phyloP scores from a whole-genome alignment of 2,329 filamentous ascomycete genomes.

The Cryphonectria naterciae region DNA sequence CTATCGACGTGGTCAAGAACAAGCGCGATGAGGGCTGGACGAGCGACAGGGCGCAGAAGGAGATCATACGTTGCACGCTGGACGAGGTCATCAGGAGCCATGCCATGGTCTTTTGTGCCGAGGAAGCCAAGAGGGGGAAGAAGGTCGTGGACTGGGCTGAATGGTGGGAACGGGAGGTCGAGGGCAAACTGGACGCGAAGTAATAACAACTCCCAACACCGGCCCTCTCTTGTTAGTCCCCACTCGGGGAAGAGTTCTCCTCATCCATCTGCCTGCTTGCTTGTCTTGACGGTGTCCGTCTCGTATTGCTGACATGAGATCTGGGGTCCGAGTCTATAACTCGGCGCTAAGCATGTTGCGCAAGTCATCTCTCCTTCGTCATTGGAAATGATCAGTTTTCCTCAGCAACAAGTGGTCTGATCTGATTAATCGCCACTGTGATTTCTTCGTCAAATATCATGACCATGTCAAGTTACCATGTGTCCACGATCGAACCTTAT shows the following conservation, averaged over 20 bases:
- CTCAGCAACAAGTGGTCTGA: neutral
- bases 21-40: constrained; percentile 69
- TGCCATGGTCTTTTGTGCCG: constrained; percentile 90
- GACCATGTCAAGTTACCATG: neutral
- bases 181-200: constrained; percentile 29
- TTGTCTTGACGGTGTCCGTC: neutral
- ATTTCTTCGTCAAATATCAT: neutral
- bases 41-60: constrained; percentile 72
- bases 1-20: constrained; percentile 79
- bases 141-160: constrained; percentile 73
- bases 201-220: neutral
- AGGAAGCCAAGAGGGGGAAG: constrained; percentile 74
- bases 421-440: neutral
- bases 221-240: neutral
- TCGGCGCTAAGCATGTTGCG: neutral
- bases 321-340: neutral
- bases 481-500: neutral
- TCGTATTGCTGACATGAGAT: constrained; percentile 1
- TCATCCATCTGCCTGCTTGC: neutral
- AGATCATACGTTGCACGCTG: constrained; percentile 78
- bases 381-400: neutral
- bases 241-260: neutral
- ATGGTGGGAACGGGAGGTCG: constrained; percentile 72
- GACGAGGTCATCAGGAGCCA: constrained; percentile 90
- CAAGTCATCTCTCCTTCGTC: neutral